A percentile compares a stretch with the other conserved stretches of the same genome.
These are phyloP conservation scores for Trichoderma sp. DNA, from an alignment of 2,329 filamentous ascomycete species.

Conservation along the genomic window DNA sequence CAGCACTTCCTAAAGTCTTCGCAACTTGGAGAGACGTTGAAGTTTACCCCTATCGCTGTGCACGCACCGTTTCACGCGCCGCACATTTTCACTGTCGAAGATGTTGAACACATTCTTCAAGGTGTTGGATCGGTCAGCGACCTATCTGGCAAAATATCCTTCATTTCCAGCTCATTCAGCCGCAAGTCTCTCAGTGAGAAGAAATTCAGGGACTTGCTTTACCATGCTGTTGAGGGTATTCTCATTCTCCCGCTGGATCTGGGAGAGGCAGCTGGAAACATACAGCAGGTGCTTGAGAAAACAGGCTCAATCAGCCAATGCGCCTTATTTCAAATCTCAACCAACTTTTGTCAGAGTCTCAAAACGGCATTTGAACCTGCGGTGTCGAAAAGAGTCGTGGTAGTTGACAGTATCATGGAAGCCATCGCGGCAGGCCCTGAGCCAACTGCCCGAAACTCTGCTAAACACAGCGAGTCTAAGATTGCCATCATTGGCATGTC, in stretches of 20 bases:
- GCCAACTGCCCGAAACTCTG: background rate
- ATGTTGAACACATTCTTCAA: conserved; percentile 4
- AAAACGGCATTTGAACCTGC: background rate
- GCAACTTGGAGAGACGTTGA: background rate
- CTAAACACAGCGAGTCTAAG: conserved; percentile 42
- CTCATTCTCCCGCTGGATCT: background rate
- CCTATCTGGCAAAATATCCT: background rate
- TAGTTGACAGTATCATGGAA: background rate
- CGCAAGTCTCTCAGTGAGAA: background rate
- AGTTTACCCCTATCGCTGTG: background rate
- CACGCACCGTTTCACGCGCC: conserved; percentile 8
- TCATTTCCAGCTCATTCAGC: background rate
- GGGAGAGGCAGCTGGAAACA: background rate
- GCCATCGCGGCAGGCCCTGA: background rate
- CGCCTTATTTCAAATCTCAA: background rate
- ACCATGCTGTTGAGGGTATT: conserved; percentile 3
- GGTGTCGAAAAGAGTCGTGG: background rate
- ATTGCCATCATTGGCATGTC: conserved; percentile 74
- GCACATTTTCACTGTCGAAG: conserved; percentile 1
- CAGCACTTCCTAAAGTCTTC: background rate
- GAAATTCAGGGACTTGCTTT: background rate
- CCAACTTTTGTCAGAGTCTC: background rate
- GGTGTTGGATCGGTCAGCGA: conserved; percentile 1
- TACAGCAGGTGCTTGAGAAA: background rate
- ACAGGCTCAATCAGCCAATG: background rate